Conservation (phyloP, 2,329 filamentous ascomycete species). For the Tolypocladium amazonense region DNA sequence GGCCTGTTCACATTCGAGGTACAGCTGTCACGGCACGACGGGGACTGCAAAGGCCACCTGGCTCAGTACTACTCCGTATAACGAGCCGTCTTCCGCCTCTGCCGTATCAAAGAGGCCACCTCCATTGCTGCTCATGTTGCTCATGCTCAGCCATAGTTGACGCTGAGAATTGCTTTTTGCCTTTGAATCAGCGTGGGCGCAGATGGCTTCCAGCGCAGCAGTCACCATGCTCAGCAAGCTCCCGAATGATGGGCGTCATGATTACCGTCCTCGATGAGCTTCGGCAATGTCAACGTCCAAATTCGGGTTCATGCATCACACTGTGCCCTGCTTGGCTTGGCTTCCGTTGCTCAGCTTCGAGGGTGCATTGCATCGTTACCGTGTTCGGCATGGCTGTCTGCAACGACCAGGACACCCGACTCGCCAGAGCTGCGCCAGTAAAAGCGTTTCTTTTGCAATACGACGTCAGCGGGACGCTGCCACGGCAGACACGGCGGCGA, state of each 20-base stretch:
- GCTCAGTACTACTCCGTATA: no score
- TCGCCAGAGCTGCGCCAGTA: neutral
- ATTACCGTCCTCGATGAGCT: neutral
- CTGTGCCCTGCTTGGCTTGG: no score
- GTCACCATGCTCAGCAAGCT: neutral
- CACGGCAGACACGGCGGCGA: neutral
- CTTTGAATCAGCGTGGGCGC: neutral
- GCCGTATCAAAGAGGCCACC: no score
- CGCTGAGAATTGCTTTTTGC: neutral
- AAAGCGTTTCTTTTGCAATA: slow-evolving; percentile 2
- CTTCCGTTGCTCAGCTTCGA: neutral
- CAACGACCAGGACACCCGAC: neutral
- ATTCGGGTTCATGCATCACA: neutral
- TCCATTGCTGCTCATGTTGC: neutral
- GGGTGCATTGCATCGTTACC: neutral
- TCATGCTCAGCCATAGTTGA: neutral
- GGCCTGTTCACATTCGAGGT: no score
- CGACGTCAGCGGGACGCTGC: neutral
- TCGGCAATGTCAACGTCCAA: neutral
- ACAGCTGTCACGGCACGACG: no score
- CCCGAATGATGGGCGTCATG: neutral
- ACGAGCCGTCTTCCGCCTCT: no score
- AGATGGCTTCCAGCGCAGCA: neutral
- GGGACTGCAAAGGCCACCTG: no score
- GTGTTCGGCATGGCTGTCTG: neutral